Base-by-base conservation (phyloP, 257 asterid genomes). In the Ocimum tenuiflorum region DNA sequence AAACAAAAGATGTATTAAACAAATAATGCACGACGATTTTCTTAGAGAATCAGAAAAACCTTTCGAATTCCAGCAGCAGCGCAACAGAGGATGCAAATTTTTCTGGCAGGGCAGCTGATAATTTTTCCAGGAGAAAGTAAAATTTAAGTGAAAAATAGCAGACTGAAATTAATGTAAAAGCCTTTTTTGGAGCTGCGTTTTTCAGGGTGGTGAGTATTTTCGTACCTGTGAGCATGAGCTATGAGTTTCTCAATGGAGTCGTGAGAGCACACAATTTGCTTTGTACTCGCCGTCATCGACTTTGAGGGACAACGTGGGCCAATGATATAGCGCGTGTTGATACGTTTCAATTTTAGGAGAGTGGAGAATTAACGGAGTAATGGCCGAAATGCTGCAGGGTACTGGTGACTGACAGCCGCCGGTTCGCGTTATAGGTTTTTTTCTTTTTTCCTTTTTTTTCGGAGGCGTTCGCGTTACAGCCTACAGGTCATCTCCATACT, bases 401-500 rank as follows among this genome's bases (percentile, higher is more conserved):
- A 20, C 35, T 8, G 29, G 50, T 41, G 56, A 69, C 72, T 10
- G 79, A 41, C 79, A 69, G 33, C 17, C 51, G 73, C 4, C 70
- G 20, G 55, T 59, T 64, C 71, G 29, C 55, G 27, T 47, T 63
- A 45, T 12, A 31, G 52, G 23, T 60, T 11, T 0, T 6, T 1
- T n/a, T n/a, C n/a, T n/a, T n/a, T n/a, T n/a, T n/a, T n/a, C n/a
- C n/a, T n/a, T n/a, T n/a, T n/a, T n/a, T n/a, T n/a, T n/a, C n/a
- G n/a, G n/a, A n/a, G n/a, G n/a, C n/a, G n/a, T n/a, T n/a, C n/a
- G n/a, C n/a, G n/a, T n/a, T n/a, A n/a, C n/a, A n/a, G n/a, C n/a
- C n/a, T n/a, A n/a, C n/a, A n/a, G n/a, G n/a, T n/a, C n/a, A n/a
- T n/a, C n/a, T n/a, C n/a, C n/a, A n/a, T n/a, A n/a, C n/a, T n/a